Conservation (phyloP, 345 rosid species). For the Iberis pinnata region DNA sequence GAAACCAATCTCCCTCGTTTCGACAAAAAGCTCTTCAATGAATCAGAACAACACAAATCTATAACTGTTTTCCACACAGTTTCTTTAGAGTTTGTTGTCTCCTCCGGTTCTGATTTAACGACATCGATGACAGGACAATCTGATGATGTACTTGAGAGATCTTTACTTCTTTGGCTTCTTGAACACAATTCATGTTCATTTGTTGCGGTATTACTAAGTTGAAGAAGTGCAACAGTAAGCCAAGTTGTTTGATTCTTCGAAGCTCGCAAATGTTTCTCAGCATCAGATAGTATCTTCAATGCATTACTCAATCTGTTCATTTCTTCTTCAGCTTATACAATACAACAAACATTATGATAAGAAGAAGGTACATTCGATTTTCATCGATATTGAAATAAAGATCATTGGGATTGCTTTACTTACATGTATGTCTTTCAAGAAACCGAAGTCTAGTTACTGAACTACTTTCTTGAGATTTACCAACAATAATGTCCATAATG, state of each 20-base stretch:
- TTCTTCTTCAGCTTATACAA: slow-evolving; percentile 67
- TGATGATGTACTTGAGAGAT: slow-evolving; percentile 45
- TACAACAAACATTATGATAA: slow-evolving; percentile 2
- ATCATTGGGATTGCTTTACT: slow-evolving; percentile 25
- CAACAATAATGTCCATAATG: slow-evolving; percentile 84
- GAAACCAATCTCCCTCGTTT: slow-evolving; percentile 75
- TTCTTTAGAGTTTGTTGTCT: slow-evolving; percentile 38
- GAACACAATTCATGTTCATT: slow-evolving; percentile 40
- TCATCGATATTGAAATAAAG: background rate
- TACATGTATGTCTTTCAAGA: slow-evolving; percentile 53
- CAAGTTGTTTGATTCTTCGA: slow-evolving; percentile 91
- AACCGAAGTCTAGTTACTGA: slow-evolving; percentile 57
- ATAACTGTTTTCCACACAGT: slow-evolving; percentile 59
- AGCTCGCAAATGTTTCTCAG: slow-evolving; percentile 85
- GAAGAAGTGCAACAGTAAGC: slow-evolving; percentile 93
- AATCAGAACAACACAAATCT: slow-evolving; percentile 60
- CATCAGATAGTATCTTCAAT: slow-evolving; percentile 77
- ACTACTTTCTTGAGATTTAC: slow-evolving; percentile 49
- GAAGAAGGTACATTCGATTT: background rate
- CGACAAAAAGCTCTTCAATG: slow-evolving; percentile 60
- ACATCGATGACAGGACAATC: slow-evolving; percentile 44
- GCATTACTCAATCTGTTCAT: slow-evolving; percentile 66
- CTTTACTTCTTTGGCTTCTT: slow-evolving; percentile 44
- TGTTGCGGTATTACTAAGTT: slow-evolving; percentile 51
- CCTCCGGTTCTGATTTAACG: slow-evolving; percentile 30